Evolutionary conservation across 140 eudicot genomes (phyloP).

Genomic region (Ambrosia hybrid): DNA sequence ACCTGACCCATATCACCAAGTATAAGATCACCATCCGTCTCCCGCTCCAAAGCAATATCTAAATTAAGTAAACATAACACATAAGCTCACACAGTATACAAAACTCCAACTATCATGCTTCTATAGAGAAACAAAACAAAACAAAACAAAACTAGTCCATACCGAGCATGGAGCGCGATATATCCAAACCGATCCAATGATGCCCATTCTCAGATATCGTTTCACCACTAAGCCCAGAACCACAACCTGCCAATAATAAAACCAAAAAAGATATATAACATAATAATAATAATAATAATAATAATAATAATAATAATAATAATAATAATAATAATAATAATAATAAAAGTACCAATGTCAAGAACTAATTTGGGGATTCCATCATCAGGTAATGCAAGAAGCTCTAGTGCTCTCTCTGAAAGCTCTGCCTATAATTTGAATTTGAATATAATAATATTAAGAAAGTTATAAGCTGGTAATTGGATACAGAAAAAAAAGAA

Average conservation of each 20-base stretch:
- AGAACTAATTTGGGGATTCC: conserved; percentile 80
- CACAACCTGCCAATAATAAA: conserved; percentile 64
- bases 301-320: no score
- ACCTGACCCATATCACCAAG: conserved; percentile 87
- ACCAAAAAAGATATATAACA: no score
- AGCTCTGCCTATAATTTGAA: conserved; percentile 59
- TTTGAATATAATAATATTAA: no score
- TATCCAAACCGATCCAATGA: conserved; percentile 96
- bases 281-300: no score
- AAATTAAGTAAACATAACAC: conserved; percentile 5
- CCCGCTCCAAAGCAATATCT: conserved; percentile 92
- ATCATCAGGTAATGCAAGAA: conserved; percentile 95
- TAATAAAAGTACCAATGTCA: conserved; percentile 61
- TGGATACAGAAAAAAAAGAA: conserved; percentile 9
- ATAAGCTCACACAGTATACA: background rate
- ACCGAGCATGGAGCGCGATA: conserved; percentile 87
- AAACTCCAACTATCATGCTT: background rate
- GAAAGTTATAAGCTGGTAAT: background rate
- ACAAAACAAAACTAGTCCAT: conserved; percentile 17
- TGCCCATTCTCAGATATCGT: conserved; percentile 85
- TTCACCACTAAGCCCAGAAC: conserved; percentile 99
- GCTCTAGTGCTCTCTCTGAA: conserved; percentile 91
- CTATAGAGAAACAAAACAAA: background rate
- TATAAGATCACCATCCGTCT: conserved; percentile 84
- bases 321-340: background rate